Base-by-base conservation (phyloP, 805 yeast genomes). In the Nakazawaea wickerhamii region DNA sequence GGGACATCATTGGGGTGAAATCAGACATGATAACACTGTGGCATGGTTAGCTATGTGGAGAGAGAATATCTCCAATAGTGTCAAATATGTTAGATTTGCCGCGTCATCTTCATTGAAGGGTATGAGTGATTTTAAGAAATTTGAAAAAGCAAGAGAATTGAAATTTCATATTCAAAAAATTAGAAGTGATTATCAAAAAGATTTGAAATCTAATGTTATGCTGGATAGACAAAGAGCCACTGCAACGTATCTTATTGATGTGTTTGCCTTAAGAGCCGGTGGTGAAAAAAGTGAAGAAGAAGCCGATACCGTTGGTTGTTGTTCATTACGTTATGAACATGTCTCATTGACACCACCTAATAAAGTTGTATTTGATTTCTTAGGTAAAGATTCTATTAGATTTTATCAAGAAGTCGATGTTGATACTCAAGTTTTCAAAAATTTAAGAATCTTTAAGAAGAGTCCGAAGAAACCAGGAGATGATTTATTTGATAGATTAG, bases 1-100 rank as follows among this genome's bases (percentile, higher is more conserved):
- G 10, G 96, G 96, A 1, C 96, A 88, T 54, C 50, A 68, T 33
- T 91, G 99, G 99, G 96, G 85, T 13, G 95, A 86, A 51, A 71
- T 91, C 20, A 75, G 74, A 50, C 95, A 90, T 59, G 97, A 91
- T 59, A 83, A 84, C 52, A 81, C 89, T 0, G 97, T 90, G 21
- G 79, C 91, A 10, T 91, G 99, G 99, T 70, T 91, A 42, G 98
- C 97, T 0, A 89, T 83, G 85, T 91, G 97, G 97, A 81, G 84
- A 58, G 98, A 91, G 62, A 91, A 91, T 56, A 85, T 91, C 51
- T 79, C 86, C 38, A 85, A 84, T 50, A 72, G 83, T 22, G 76
- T 80, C 53, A 91, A 91, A 61, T 91, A 91, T 58, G 98, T 91
- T 40, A 70, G 95, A 57, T 79, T 91, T 61, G 95, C 96, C 4